phyloP scores from a whole-genome alignment of 352 stramenopile genomes.

The Phytophthora melonis region DNA sequence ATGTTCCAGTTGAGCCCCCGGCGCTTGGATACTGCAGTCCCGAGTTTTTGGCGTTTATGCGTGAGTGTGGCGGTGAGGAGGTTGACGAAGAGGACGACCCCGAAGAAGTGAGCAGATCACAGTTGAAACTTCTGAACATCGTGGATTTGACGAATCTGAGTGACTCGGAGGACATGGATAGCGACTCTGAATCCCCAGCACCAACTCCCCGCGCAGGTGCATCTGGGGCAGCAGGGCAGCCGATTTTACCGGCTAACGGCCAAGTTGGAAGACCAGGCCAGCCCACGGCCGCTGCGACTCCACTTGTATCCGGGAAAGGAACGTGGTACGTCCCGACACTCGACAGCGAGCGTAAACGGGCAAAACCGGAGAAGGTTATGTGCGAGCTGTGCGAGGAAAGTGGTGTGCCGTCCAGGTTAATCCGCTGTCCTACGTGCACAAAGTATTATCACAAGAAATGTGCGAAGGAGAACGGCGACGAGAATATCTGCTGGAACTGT shows the following conservation, averaged over 20 bases:
- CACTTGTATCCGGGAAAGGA: slow-evolving; percentile 15
- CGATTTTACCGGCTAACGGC: neutral
- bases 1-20: slow-evolving; percentile 25
- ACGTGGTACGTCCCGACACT: slow-evolving; percentile 30
- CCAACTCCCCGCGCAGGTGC: slow-evolving; percentile 15
- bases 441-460: slow-evolving; percentile 83
- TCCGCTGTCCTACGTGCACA: slow-evolving; percentile 54
- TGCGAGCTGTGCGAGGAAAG: slow-evolving; percentile 73
- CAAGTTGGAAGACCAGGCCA: neutral
- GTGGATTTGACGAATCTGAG: slow-evolving; percentile 73
- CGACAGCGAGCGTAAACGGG: slow-evolving; percentile 33
- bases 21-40: slow-evolving; percentile 48
- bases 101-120: slow-evolving; percentile 41
- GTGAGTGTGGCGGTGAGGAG: slow-evolving; percentile 53
- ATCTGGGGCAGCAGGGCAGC: neutral
- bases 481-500: slow-evolving; percentile 80
- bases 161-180: slow-evolving; percentile 49
- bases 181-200: slow-evolving; percentile 38
- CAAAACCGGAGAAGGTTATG: slow-evolving; percentile 49
- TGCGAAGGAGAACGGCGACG: slow-evolving; percentile 74
- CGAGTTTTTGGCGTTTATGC: slow-evolving; percentile 61
- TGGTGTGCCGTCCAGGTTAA: slow-evolving; percentile 43
- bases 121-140: slow-evolving; percentile 57
- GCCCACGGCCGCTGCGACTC: neutral
- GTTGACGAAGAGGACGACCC: slow-evolving; percentile 50